Percentiles rank a stretch among this genome's conserved stretches.
Conservation (phyloP, 2,329 filamentous ascomycete species). For the Parastagonospora nodorum region DNA sequence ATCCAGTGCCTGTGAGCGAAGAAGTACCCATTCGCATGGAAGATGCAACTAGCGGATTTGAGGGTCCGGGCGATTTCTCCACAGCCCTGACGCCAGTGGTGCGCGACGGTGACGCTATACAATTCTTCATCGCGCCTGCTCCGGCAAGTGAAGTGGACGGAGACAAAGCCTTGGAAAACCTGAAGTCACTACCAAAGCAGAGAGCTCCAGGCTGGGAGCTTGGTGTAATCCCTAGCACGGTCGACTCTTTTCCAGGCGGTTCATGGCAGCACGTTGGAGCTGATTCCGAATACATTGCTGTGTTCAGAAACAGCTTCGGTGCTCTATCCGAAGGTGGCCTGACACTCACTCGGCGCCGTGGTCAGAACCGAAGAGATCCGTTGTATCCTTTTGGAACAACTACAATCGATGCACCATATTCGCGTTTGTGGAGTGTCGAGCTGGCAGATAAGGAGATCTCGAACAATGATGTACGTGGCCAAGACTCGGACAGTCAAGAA, state of each 20-base stretch:
- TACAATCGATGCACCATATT: slow-evolving; percentile 1
- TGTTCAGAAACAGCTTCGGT: slow-evolving; percentile 59
- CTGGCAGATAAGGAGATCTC: not conserved
- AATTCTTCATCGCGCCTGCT: slow-evolving; percentile 39
- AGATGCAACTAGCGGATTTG: slow-evolving; percentile 7
- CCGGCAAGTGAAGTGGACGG: not conserved
- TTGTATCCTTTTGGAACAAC: not conserved
- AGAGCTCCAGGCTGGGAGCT: slow-evolving; percentile 37
- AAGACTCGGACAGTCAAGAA: not conserved
- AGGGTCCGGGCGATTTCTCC: slow-evolving; percentile 34
- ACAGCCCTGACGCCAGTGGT: slow-evolving; percentile 61
- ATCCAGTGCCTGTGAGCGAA: slow-evolving; percentile 55
- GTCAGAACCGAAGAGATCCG: not conserved
- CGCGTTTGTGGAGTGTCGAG: not conserved
- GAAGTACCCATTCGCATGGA: not conserved
- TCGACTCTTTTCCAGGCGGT: slow-evolving; percentile 42
- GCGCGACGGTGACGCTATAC: slow-evolving; percentile 65
- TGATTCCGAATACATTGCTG: slow-evolving; percentile 16
- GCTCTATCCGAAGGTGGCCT: slow-evolving; percentile 64
- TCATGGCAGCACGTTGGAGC: slow-evolving; percentile 23
- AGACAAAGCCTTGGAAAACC: not conserved
- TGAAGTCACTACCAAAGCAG: not conserved
- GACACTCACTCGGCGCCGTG: slow-evolving; percentile 18
- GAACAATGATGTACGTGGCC: not conserved
- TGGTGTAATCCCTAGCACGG: slow-evolving; percentile 52